Base-by-base conservation (phyloP, 2,329 filamentous ascomycete species). In the Nothomitra cinnamomea region DNA sequence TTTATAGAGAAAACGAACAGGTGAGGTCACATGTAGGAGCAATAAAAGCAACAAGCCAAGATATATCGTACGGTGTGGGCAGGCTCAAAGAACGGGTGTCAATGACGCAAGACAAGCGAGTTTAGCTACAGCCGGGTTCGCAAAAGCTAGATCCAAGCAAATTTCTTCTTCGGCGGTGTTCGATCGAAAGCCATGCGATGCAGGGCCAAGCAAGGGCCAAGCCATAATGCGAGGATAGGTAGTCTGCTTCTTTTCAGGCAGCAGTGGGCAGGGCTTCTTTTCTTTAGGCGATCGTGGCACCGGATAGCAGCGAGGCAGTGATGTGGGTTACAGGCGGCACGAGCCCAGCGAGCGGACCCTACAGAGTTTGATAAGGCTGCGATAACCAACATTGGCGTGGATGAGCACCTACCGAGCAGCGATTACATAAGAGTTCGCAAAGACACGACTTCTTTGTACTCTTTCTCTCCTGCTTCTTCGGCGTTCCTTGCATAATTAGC, bases 11-110 rank as follows among this genome's bases (percentile, higher is more conserved):
- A 45, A 45, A 22, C 10, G 21, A 21, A 25, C 19, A 7, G 13
- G 21, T 10, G 8, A 13, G 10, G 25, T 19, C 24, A 32, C 25
- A 49, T 28, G 32, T 49, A 28, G 25, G 24, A n/a, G 25, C 7
- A 2, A 28, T 28, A 49, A 49, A 48, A 48, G 43, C 43, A 48
- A 48, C 15, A 13, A 49, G 45, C 45, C 45, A 49, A 49, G 45
- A 17, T 10, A 35, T n/a, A 13, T 41, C 2, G n/a, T 49, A 28
- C 25, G 4, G 24, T n/a, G 17, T 45, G 17, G 6, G 24, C 28
- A 4, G 28, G 10, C 28, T 32, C 10, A 10, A 32, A 10, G 15
- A 49, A 15, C 2, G 45, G 24, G 19, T 25, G 43, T 13, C 22
- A 19, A 28, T 22, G 22, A 48, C 21, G 12, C 43, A 22, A 21